Conservation (phyloP, 129 eudicot genomes). For the Centrapalus pauciflorus region DNA sequence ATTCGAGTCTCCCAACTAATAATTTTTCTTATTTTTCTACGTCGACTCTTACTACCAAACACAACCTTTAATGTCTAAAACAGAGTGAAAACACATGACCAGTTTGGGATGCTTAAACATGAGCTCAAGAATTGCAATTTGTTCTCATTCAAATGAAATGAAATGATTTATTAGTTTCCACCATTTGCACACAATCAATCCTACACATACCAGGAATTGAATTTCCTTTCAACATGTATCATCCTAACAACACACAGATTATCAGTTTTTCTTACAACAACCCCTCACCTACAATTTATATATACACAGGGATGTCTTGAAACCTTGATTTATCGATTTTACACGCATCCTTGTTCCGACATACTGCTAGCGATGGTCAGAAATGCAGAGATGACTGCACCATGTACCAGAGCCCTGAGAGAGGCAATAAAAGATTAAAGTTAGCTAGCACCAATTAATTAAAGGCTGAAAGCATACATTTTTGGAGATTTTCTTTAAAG, state of each 20-base stretch:
- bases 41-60: too few species aligned
- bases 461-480: background rate
- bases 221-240: conserved; percentile 14
- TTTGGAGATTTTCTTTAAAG: too few species aligned
- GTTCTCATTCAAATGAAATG: background rate
- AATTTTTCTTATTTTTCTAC: too few species aligned
- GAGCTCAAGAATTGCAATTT: conserved; percentile 2
- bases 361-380: conserved; percentile 76
- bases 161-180: conserved; percentile 18
- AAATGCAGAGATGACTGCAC: conserved; percentile 82
- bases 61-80: background rate
- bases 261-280: conserved; percentile 14
- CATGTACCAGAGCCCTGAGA: conserved; percentile 80
- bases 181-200: conserved; percentile 23
- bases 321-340: conserved; percentile 12
- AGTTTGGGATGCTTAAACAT: background rate
- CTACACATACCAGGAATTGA: conserved; percentile 16
- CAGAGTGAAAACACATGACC: background rate
- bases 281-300: conserved; percentile 16
- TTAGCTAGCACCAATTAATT: background rate
- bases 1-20: too few species aligned
- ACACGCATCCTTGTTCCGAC: conserved; percentile 97
- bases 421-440: background rate
- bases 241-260: conserved; percentile 11
- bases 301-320: conserved; percentile 11